These are phyloP conservation scores for Casaregolazyma lundiana DNA, from an alignment of 1,139 yeast genomes.

Conservation along the genomic window DNA sequence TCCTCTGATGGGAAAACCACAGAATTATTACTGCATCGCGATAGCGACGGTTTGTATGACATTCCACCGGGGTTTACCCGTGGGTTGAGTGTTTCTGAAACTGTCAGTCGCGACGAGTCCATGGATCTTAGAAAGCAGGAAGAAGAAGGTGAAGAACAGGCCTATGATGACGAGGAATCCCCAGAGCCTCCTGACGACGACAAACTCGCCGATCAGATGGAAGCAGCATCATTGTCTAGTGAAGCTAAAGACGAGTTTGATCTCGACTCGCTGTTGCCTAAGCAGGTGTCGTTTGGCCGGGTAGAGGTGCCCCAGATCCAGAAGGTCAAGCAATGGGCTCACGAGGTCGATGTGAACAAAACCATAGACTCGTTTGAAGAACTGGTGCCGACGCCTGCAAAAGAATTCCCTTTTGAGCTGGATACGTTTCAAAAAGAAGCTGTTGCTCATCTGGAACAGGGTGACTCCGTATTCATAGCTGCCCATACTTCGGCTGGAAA, in stretches of 20 bases:
- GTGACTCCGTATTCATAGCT: slow-evolving; percentile 96
- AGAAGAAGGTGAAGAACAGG: slow-evolving; percentile 29
- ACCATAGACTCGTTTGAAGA: slow-evolving; percentile 78
- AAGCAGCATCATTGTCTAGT: slow-evolving; percentile 7
- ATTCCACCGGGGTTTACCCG: slow-evolving; percentile 77
- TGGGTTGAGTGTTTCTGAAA: slow-evolving; percentile 46
- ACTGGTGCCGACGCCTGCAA: slow-evolving; percentile 87
- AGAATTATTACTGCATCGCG: slow-evolving; percentile 54
- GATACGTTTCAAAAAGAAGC: slow-evolving; percentile 98
- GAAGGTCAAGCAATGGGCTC: slow-evolving; percentile 79
- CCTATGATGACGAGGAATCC: slow-evolving; percentile 16
- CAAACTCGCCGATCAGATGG: slow-evolving; percentile 8
- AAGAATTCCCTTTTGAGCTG: slow-evolving; percentile 87
- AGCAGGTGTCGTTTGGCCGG: slow-evolving; percentile 50
- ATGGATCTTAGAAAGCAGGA: slow-evolving; percentile 24
- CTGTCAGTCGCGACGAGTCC: slow-evolving; percentile 25
- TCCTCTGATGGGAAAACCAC: slow-evolving; percentile 30
- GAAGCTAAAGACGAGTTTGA: slow-evolving; percentile 31
- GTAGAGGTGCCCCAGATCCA: slow-evolving; percentile 14
- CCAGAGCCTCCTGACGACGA: slow-evolving; percentile 9
- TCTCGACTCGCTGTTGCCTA: slow-evolving; percentile 74
- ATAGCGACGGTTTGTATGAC: slow-evolving; percentile 70
- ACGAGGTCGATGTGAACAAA: slow-evolving; percentile 83
- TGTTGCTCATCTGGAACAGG: slow-evolving; percentile 90
- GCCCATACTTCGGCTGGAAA: slow-evolving; percentile 99